These are phyloP conservation scores for Cutaneotrichosporon sp. DNA, from an alignment of 1,284 basidiomycete species.

Conservation along the genomic window DNA sequence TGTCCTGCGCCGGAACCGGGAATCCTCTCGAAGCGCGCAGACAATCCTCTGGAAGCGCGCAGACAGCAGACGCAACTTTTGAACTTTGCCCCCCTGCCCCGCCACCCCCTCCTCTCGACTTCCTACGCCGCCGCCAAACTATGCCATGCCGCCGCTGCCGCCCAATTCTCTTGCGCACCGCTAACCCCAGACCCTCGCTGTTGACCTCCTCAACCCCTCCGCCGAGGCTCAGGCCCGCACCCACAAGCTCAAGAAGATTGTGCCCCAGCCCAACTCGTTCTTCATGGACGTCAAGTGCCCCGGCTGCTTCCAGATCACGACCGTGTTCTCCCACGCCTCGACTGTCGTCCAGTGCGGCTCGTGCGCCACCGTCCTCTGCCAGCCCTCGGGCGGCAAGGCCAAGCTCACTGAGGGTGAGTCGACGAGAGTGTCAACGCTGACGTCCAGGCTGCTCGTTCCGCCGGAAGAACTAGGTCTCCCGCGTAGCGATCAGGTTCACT, in stretches of 20 bases:
- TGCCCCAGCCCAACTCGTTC: slow-evolving; percentile 96
- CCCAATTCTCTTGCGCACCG: not conserved
- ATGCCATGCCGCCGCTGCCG: not conserved
- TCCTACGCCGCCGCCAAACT: too few relatives aligned
- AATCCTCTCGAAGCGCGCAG: not conserved
- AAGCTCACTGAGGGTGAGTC: slow-evolving; percentile 93
- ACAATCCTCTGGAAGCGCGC: too few relatives aligned
- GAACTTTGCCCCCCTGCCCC: too few relatives aligned
- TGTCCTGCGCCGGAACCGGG: not conserved
- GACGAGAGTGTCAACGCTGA: slow-evolving; percentile 1
- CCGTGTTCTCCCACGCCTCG: slow-evolving; percentile 57
- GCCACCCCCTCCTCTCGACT: not conserved
- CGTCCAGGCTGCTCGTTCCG: slow-evolving; percentile 56
- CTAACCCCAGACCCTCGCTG: slow-evolving; percentile 79
- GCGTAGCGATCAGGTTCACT: slow-evolving; percentile 22
- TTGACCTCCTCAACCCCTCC: slow-evolving; percentile 98
- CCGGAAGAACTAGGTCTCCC: slow-evolving; percentile 53
- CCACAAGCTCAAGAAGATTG: slow-evolving; percentile 99
- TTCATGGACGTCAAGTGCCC: slow-evolving; percentile 99
- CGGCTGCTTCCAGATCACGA: slow-evolving; percentile 64
- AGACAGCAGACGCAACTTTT: too few relatives aligned
- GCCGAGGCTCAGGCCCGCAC: slow-evolving; percentile 80
- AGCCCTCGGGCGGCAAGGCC: slow-evolving; percentile 98
- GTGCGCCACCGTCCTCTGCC: slow-evolving; percentile 94
- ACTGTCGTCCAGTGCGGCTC: slow-evolving; percentile 70